These are phyloP conservation scores for Camellia lanceoleosa DNA, from an alignment of 148 eudicot genomes.

Conservation along the genomic window DNA sequence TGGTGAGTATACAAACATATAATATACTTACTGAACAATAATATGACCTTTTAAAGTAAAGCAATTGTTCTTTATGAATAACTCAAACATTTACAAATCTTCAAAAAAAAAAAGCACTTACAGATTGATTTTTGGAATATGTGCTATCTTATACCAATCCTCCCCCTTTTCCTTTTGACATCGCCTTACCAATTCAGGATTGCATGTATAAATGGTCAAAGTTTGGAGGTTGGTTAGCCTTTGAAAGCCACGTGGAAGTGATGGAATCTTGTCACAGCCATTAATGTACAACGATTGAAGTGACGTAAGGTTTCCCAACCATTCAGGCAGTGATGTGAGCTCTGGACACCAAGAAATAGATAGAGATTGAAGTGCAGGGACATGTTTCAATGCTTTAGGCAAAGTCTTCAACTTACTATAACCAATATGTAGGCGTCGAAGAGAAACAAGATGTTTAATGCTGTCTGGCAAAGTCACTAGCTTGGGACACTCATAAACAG, in stretches of 20 bases:
- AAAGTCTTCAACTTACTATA: background rate
- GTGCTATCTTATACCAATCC: slow-evolving; percentile 17
- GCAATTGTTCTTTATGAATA: no score
- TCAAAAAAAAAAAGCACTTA: no score
- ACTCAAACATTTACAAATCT: no score
- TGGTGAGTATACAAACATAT: no score
- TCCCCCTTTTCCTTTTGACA: background rate
- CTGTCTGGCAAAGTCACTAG: background rate
- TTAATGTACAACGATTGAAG: no score
- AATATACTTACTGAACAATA: no score
- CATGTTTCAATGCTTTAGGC: background rate
- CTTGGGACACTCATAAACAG: background rate
- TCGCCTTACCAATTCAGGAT: background rate
- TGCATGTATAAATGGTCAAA: background rate
- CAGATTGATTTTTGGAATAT: background rate
- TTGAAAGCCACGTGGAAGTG: background rate
- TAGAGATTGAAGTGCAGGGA: slow-evolving; percentile 7
- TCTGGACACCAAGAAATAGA: background rate
- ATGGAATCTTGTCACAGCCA: no score
- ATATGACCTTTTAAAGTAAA: no score
- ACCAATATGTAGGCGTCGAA: no score
- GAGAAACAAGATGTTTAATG: background rate
- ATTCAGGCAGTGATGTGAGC: background rate
- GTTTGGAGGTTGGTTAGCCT: slow-evolving; percentile 8
- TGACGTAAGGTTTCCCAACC: no score